A percentile compares a stretch with the other conserved stretches of the same genome.
phyloP scores from a whole-genome alignment of 495 filamentous ascomycete genomes.

The Delitschia confertaspora region DNA sequence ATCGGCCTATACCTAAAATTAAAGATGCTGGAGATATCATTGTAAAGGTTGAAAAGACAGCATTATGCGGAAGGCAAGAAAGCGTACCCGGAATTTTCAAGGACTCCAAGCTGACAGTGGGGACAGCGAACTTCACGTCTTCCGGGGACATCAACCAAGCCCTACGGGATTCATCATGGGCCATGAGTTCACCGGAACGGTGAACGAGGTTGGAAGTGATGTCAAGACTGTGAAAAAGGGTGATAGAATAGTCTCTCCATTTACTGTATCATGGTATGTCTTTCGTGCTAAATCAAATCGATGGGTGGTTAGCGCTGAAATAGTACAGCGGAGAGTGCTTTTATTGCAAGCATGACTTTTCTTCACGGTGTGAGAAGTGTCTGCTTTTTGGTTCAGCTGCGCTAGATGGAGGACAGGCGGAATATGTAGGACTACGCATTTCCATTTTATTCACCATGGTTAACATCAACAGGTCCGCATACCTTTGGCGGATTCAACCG shows the following conservation, averaged over 20 bases:
- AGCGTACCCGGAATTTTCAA: slow-evolving; percentile 1
- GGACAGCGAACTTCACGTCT: slow-evolving; percentile 78
- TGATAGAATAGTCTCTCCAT: slow-evolving; percentile 55
- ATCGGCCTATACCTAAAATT: slow-evolving; percentile 58
- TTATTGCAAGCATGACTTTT: slow-evolving; percentile 77
- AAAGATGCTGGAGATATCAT: slow-evolving; percentile 67
- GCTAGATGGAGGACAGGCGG: slow-evolving; percentile 82
- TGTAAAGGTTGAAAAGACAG: slow-evolving; percentile 76
- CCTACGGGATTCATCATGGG: slow-evolving; percentile 63
- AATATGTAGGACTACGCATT: slow-evolving; percentile 49
- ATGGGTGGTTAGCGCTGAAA: slow-evolving; percentile 28
- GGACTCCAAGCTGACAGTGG: neutral
- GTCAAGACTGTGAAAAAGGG: slow-evolving; percentile 66
- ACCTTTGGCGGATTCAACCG: slow-evolving; percentile 75
- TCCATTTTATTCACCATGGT: neutral
- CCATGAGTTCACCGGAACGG: slow-evolving; percentile 74
- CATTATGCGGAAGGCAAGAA: slow-evolving; percentile 80
- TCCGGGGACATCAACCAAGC: slow-evolving; percentile 67
- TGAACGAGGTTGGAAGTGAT: slow-evolving; percentile 55
- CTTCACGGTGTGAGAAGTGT: slow-evolving; percentile 70
- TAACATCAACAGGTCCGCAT: slow-evolving; percentile 52
- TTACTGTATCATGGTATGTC: slow-evolving; percentile 77
- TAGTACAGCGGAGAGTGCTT: slow-evolving; percentile 79
- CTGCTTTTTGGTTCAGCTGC: slow-evolving; percentile 63
- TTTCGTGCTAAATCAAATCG: neutral